A percentile compares a stretch with the other conserved stretches of the same genome.
phyloP scores from a whole-genome alignment of 1,284 basidiomycete genomes.

The Microbotryomycetes sp. region DNA sequence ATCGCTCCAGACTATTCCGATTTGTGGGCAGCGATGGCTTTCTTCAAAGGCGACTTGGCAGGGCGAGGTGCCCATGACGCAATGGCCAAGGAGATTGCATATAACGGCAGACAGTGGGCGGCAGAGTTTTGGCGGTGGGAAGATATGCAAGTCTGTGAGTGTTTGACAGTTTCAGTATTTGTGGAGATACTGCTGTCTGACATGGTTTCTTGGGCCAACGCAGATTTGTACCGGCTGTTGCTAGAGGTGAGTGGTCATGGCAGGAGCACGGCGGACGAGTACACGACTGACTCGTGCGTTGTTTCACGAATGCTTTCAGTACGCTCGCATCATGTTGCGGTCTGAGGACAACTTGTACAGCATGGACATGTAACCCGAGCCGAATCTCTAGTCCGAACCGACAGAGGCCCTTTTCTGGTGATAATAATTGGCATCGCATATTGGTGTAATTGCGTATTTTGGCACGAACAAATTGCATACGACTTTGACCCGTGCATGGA shows the following conservation, averaged over 20 bases:
- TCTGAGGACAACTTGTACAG: constrained; percentile 13
- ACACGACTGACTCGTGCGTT: too few relatives aligned
- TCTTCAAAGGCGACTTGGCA: constrained; percentile 44
- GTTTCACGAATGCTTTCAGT: constrained; percentile 6
- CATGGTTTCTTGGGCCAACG: constrained; percentile 10
- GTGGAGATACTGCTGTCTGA: neutral
- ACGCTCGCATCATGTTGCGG: constrained; percentile 12
- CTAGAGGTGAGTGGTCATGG: constrained; percentile 17
- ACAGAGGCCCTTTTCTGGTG: too few relatives aligned
- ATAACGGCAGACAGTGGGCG: constrained; percentile 43
- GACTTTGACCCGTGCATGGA: too few relatives aligned
- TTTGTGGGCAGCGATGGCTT: constrained; percentile 47
- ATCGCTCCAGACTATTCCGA: constrained; percentile 47
- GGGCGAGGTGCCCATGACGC: constrained; percentile 43
- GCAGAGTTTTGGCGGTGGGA: constrained; percentile 47
- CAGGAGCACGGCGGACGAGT: too few relatives aligned
- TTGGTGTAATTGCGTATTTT: too few relatives aligned
- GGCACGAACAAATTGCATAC: too few relatives aligned
- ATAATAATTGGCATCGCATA: too few relatives aligned
- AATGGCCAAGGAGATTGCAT: constrained; percentile 44
- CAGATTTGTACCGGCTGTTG: constrained; percentile 14
- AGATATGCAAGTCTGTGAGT: constrained; percentile 42
- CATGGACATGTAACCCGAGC: constrained; percentile 13
- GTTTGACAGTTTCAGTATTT: neutral
- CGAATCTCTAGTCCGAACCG: neutral